phyloP scores from a whole-genome alignment of 805 yeast species.

The Metschnikowia colocasiae region DNA sequence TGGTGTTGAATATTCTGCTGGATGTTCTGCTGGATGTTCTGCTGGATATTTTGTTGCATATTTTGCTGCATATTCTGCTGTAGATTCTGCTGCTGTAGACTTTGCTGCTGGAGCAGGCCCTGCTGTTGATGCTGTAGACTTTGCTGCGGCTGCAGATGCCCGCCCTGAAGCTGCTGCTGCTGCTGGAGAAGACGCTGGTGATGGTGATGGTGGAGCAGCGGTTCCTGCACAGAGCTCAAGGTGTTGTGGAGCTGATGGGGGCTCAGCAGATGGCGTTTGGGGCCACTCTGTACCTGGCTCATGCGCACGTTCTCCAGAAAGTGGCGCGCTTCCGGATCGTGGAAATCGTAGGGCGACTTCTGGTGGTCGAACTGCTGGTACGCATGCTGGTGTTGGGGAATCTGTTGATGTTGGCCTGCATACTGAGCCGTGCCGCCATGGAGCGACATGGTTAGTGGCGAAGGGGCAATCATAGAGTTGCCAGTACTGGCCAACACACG shows the following conservation, averaged over 20 bases:
- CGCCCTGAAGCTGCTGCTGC: constrained; percentile 3
- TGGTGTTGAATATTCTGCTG: constrained; percentile 9
- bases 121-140: constrained; percentile 8
- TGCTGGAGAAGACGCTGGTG: constrained; percentile 9
- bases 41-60: not conserved
- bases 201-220: constrained; percentile 10
- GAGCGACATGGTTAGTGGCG: constrained; percentile 12
- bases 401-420: constrained; percentile 10
- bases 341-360: constrained; percentile 5
- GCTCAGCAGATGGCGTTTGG: not conserved
- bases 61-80: constrained; percentile 1
- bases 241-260: constrained; percentile 1
- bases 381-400: constrained; percentile 1
- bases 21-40: not conserved
- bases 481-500: constrained; percentile 9
- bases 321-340: constrained; percentile 6
- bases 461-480: constrained; percentile 5
- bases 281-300: constrained; percentile 1
- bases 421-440: not conserved
- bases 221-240: constrained; percentile 6
- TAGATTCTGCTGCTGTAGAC: constrained; percentile 8
- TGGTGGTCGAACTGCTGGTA: constrained; percentile 5
- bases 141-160: constrained; percentile 5
- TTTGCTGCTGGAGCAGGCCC: constrained; percentile 4
- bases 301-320: constrained; percentile 5